Percentiles rank a stretch among this genome's conserved stretches.
These are phyloP conservation scores for Alternaria sp. DNA, from an alignment of 2,329 filamentous ascomycete species.

Conservation along the genomic window DNA sequence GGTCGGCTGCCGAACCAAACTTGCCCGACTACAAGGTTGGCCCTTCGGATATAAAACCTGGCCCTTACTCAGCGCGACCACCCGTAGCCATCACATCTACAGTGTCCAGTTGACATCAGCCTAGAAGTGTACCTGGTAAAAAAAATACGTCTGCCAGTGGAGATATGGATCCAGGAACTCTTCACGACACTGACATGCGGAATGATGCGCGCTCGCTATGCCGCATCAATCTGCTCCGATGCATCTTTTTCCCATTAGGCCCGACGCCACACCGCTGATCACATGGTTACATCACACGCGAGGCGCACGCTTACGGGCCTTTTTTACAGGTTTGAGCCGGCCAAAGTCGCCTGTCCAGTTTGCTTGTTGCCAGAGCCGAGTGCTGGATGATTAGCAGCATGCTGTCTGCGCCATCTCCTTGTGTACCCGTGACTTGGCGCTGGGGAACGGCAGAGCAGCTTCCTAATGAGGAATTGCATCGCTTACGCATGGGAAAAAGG, in stretches of 20 bases:
- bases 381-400: not conserved
- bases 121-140: not conserved
- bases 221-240: slow-evolving; percentile 23
- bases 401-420: slow-evolving; percentile 2
- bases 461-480: slow-evolving; percentile 21
- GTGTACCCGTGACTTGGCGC: slow-evolving; percentile 15
- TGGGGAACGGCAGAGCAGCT: slow-evolving; percentile 22
- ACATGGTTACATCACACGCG: slow-evolving; percentile 17
- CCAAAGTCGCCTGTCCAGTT: slow-evolving; percentile 13
- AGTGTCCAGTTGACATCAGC: slow-evolving; percentile 16
- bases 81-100: slow-evolving; percentile 17
- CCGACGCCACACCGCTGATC: slow-evolving; percentile 35
- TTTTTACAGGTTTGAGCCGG: slow-evolving; percentile 7
- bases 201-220: slow-evolving; percentile 9
- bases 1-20: slow-evolving; percentile 32
- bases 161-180: not conserved
- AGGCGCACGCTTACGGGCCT: slow-evolving; percentile 13
- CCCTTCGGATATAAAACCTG: slow-evolving; percentile 26
- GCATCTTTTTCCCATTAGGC: slow-evolving; percentile 23
- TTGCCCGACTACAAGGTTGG: slow-evolving; percentile 34
- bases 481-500: slow-evolving; percentile 14
- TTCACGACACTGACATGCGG: slow-evolving; percentile 9
- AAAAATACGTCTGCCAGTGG: slow-evolving; percentile 4
- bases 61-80: slow-evolving; percentile 25
- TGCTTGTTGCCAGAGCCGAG: slow-evolving; percentile 2